These are phyloP conservation scores for Sanghuangporus sanghuang DNA, from an alignment of 1,284 basidiomycete species.

Conservation along the genomic window DNA sequence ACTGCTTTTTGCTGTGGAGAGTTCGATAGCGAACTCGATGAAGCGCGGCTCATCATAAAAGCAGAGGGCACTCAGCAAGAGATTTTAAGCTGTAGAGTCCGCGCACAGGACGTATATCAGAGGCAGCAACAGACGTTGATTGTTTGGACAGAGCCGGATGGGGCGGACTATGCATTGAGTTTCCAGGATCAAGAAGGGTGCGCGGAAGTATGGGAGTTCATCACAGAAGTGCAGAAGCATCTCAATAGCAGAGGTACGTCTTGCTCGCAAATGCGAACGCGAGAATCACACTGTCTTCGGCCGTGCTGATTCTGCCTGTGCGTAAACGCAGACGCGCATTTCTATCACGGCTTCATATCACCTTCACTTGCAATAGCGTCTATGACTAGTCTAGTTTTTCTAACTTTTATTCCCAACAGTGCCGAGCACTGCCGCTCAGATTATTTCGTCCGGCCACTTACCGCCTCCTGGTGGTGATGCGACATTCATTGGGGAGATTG, in stretches of 20 bases:
- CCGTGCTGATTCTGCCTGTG: constrained; percentile 12
- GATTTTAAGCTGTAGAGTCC: constrained; percentile 70
- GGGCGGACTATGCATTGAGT: constrained; percentile 92
- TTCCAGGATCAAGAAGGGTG: constrained; percentile 98
- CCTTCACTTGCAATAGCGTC: constrained; percentile 15
- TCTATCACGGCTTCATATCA: constrained; percentile 16
- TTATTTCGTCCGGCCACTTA: constrained; percentile 66
- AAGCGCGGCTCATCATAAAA: constrained; percentile 82
- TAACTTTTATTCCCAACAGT: constrained; percentile 33
- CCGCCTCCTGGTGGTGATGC: constrained; percentile 55
- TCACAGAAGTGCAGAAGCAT: constrained; percentile 89
- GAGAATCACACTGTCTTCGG: constrained; percentile 1
- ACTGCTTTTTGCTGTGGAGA: constrained; percentile 92
- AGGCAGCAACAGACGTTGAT: constrained; percentile 96
- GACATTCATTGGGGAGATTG: constrained; percentile 72
- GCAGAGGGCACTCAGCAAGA: constrained; percentile 69
- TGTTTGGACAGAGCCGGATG: constrained; percentile 97
- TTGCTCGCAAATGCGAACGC: constrained; percentile 15
- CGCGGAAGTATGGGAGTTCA: constrained; percentile 96
- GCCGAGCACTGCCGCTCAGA: constrained; percentile 53
- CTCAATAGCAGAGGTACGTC: constrained; percentile 58
- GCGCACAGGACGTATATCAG: constrained; percentile 83
- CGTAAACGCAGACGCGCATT: background rate
- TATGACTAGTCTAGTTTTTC: constrained; percentile 38
- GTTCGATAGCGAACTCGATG: constrained; percentile 71